phyloP scores from a whole-genome alignment of 176 grass and related monocot genomes.

The Avena atlantica region DNA sequence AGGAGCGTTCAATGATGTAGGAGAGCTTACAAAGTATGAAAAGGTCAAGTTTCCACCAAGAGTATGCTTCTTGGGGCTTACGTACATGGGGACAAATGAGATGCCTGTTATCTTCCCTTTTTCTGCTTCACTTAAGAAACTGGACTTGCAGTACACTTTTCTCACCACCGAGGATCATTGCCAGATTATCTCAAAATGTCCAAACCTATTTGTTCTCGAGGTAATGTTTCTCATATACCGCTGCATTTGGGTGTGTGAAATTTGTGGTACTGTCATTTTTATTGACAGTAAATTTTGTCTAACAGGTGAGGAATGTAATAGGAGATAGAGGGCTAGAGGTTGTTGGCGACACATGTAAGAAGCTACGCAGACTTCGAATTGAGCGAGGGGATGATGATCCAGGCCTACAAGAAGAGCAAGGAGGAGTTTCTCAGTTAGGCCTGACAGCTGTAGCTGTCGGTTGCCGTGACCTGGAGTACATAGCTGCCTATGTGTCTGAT shows the following conservation, averaged over 20 bases:
- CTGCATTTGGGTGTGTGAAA: slow-evolving; percentile 6
- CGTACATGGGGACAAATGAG: slow-evolving; percentile 77
- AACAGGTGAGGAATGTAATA: slow-evolving; percentile 85
- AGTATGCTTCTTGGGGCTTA: slow-evolving; percentile 68
- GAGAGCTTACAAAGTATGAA: slow-evolving; percentile 62
- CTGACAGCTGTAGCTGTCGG: slow-evolving; percentile 75
- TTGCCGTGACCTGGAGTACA: slow-evolving; percentile 82
- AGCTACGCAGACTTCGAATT: slow-evolving; percentile 68
- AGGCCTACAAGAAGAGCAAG: slow-evolving; percentile 83
- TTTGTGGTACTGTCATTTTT: slow-evolving; percentile 13
- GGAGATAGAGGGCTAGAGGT: slow-evolving; percentile 81
- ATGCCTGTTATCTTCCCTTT: slow-evolving; percentile 66
- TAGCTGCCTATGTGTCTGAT: slow-evolving; percentile 94
- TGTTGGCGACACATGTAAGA: slow-evolving; percentile 80
- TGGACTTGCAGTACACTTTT: slow-evolving; percentile 89
- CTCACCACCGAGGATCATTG: slow-evolving; percentile 92
- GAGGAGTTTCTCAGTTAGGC: slow-evolving; percentile 72
- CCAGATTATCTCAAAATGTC: slow-evolving; percentile 78
- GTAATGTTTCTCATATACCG: slow-evolving; percentile 45
- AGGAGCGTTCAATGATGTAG: slow-evolving; percentile 68
- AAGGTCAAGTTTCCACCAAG: slow-evolving; percentile 68
- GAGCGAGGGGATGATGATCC: slow-evolving; percentile 95
- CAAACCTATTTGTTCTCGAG: slow-evolving; percentile 85
- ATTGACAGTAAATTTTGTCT: slow-evolving; percentile 32
- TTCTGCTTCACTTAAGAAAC: slow-evolving; percentile 73